A percentile compares a stretch with the other conserved stretches of the same genome.
phyloP scores from a whole-genome alignment of 208 protist species.

The Phytomonas sp. region DNA sequence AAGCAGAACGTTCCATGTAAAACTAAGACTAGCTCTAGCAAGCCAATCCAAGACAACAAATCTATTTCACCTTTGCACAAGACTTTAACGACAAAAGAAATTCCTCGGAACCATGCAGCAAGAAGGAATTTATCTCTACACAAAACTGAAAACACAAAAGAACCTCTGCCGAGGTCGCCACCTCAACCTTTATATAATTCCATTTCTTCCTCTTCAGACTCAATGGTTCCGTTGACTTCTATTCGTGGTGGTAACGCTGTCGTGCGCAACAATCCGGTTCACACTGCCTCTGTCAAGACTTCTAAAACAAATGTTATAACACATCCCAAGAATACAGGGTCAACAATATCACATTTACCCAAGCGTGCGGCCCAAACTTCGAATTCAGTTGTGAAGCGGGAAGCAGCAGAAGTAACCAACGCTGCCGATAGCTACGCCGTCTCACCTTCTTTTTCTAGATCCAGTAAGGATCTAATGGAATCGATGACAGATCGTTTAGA shows the following conservation, averaged over 20 bases:
- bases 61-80: neutral
- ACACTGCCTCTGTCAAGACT: neutral
- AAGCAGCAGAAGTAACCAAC: neutral
- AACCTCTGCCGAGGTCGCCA: neutral
- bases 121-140: neutral
- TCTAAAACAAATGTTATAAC: neutral
- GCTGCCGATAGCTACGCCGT: neutral
- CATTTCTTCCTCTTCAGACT: neutral
- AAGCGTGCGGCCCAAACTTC: neutral
- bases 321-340: neutral
- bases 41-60: neutral
- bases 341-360: neutral
- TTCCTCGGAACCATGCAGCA: neutral
- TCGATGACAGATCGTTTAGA: conserved; percentile 38
- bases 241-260: neutral
- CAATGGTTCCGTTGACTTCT: neutral
- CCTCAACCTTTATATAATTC: neutral
- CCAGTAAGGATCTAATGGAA: neutral
- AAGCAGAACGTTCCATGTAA: neutral
- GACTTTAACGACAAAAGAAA: neutral
- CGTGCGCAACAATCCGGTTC: neutral
- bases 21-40: neutral
- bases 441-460: neutral
- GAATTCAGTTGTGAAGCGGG: neutral
- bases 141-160: neutral